phyloP scores from a whole-genome alignment of 768 basidiomycete genomes.

The Termitomyces sp. region DNA sequence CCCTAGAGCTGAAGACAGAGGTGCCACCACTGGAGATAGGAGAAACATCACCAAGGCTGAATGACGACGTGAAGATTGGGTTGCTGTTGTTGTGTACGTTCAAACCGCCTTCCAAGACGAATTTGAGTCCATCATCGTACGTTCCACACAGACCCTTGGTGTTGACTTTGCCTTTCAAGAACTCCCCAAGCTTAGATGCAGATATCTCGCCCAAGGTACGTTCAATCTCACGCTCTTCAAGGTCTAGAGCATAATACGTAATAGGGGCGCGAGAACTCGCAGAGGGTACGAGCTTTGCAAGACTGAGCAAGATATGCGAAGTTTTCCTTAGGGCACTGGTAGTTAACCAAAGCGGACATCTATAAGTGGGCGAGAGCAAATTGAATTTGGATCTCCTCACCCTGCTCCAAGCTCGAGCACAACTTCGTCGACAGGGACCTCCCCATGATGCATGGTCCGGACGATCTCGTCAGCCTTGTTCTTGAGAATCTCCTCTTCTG shows the following conservation, averaged over 20 bases:
- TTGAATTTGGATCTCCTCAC: constrained; percentile 40
- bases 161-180: constrained; percentile 67
- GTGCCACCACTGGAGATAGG: constrained; percentile 32
- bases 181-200: constrained; percentile 55
- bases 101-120: constrained; percentile 65
- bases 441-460: constrained; percentile 56
- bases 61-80: constrained; percentile 3
- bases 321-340: constrained; percentile 84
- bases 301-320: constrained; percentile 71
- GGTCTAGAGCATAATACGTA: constrained; percentile 90
- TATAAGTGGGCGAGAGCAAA: not conserved
- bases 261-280: constrained; percentile 42
- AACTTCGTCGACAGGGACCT: constrained; percentile 42
- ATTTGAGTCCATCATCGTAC: constrained; percentile 85
- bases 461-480: constrained; percentile 73
- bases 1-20: constrained; percentile 20
- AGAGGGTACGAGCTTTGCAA: constrained; percentile 51
- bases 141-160: constrained; percentile 89
- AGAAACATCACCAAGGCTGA: constrained; percentile 28
- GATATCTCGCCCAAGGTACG: constrained; percentile 72
- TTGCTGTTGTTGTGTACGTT: constrained; percentile 16
- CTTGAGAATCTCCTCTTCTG: constrained; percentile 85
- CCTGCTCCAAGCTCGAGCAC: constrained; percentile 94
- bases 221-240: constrained; percentile 82
- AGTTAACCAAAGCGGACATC: not conserved